Conservation (phyloP, 2,329 filamentous ascomycete species). For the Aspergillus ibericus region DNA sequence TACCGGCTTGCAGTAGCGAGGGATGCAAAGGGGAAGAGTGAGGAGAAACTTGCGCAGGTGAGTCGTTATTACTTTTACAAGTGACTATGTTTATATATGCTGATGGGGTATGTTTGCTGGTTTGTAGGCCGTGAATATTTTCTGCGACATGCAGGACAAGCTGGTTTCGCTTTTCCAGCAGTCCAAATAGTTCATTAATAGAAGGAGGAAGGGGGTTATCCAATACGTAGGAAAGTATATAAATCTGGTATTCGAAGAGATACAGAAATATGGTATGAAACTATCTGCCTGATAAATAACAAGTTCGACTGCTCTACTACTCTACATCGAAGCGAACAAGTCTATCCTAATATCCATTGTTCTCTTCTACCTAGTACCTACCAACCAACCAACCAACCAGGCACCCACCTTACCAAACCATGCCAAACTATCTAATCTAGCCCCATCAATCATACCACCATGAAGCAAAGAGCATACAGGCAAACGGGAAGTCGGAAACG, state of each 20-base stretch:
- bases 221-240: no score
- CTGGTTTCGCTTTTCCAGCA: constrained; percentile 5
- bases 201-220: not conserved
- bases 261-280: no score
- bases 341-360: not conserved
- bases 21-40: constrained; percentile 40
- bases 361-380: not conserved
- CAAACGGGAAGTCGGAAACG: constrained; percentile 8
- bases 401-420: not conserved
- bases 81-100: not conserved
- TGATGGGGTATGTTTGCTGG: not conserved
- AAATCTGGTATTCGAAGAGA: no score
- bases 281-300: no score
- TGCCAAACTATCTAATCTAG: not conserved
- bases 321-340: not conserved
- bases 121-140: constrained; percentile 19
- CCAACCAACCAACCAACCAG: not conserved
- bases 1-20: constrained; percentile 56
- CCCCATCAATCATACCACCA: not conserved
- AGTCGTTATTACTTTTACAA: constrained; percentile 10
- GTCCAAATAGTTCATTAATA: not conserved
- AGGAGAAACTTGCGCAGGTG: constrained; percentile 52
- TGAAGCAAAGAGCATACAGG: not conserved
- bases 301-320: no score
- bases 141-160: constrained; percentile 20